Base-by-base conservation (phyloP, 495 filamentous ascomycete genomes). In the Penicillium simplicissimum region DNA sequence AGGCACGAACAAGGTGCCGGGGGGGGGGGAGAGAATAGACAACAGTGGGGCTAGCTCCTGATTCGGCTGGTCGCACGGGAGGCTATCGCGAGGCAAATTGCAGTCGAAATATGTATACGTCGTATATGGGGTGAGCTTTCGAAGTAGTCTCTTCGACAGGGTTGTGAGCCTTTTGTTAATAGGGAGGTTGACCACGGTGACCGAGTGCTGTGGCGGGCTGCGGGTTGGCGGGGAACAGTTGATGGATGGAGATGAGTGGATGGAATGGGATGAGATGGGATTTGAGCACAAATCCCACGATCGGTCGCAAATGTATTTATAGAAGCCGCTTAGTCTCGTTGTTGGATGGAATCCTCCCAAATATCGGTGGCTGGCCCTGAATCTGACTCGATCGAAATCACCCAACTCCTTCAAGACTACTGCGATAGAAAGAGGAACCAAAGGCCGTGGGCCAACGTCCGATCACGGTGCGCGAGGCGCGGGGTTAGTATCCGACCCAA, bases 301-400 rank as follows among this genome's bases (percentile, higher is more conserved):
- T 59, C 51, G 19, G 52, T 65, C 34, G 34, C 17, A 42, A 57
- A 62, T 59, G 58, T 69, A 69, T 67, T 67, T 59, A 67, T 69
- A 67, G 67, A 69, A 68, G 47, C 63, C 53, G 33, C 33, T 57
- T 37, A 51, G 31, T 66, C 19, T 48, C 48, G 37, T 53, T 38
- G 53, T 28, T 48, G 49, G 14, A 42, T 42, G n/a, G 37, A 7
- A 15, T 40, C 13, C 14, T 25, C 34, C 33, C 3, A 31, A 61
- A 58, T 49, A 31, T 36, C 55, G 63, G 63, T 62, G 63, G 63
- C 54, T 65, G 57, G 31, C 58, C 57, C 8, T n/a, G 38, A n/a
- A 43, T 55, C 59, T 48, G 47, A 37, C 11, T 19, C 19, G 17
- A 25, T 9, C 17, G 9, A 23, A 45, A 23, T 23, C 42, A 45